These are phyloP conservation scores for Coemansia biformis DNA, from an alignment of 192 early-diverging fungal species.

Conservation along the genomic window DNA sequence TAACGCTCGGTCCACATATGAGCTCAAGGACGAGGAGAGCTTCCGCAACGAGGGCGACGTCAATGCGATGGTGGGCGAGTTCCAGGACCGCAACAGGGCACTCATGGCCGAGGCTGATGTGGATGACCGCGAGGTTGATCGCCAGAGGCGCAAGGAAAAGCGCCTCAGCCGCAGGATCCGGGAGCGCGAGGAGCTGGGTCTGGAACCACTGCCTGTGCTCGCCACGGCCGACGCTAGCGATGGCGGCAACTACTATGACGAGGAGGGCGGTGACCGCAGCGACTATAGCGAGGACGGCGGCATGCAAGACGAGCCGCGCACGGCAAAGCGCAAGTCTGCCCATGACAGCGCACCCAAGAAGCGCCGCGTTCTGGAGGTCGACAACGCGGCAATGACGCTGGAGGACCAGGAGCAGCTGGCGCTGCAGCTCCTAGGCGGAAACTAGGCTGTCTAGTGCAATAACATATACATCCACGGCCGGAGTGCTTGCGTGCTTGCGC, in stretches of 20 bases:
- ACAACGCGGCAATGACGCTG: slow-evolving; percentile 37
- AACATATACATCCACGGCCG: neutral
- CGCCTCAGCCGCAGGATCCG: slow-evolving; percentile 61
- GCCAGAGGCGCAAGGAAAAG: slow-evolving; percentile 67
- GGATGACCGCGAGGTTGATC: slow-evolving; percentile 66
- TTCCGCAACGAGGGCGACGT: slow-evolving; percentile 75
- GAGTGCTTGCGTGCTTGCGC: neutral
- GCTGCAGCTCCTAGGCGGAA: slow-evolving; percentile 35
- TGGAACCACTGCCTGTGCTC: slow-evolving; percentile 18
- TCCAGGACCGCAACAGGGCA: slow-evolving; percentile 61
- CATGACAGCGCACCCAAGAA: slow-evolving; percentile 2
- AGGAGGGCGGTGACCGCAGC: slow-evolving; percentile 10
- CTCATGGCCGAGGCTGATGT: slow-evolving; percentile 74
- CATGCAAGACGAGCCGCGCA: slow-evolving; percentile 20
- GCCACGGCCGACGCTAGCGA: neutral
- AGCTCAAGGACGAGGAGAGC: slow-evolving; percentile 72
- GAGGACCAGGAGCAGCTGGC: slow-evolving; percentile 50
- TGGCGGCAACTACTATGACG: slow-evolving; percentile 14
- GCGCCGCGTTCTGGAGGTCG: slow-evolving; percentile 33
- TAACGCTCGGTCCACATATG: slow-evolving; percentile 64
- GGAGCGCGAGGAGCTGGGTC: slow-evolving; percentile 49
- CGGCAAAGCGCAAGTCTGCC: slow-evolving; percentile 35
- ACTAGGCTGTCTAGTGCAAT: slow-evolving; percentile 3
- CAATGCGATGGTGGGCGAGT: slow-evolving; percentile 57
- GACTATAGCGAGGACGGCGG: neutral